Base-by-base conservation (phyloP, 495 filamentous ascomycete genomes). In the Aspergillus asperescens region DNA sequence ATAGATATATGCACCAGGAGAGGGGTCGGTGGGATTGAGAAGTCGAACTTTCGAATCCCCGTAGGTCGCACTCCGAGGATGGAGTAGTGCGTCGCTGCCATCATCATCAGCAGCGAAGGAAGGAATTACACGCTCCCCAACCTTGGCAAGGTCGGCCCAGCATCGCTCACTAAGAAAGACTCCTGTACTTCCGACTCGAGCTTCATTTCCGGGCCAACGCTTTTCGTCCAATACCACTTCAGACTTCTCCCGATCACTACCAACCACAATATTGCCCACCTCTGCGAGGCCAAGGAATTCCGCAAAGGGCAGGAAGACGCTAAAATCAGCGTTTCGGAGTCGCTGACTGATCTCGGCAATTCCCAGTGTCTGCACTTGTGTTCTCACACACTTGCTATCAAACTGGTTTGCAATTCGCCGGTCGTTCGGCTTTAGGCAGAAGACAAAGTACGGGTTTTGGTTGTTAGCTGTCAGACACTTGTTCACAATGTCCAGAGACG, bases 391-490 rank as follows among this genome's bases (percentile, higher is more conserved):
- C 69, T 98, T 97, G 75, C 90, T 96, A 66, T 98, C 93, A 57
- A 97, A 97, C 65, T 97, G 93, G 56, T 98, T 97, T 44, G 93
- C 92, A 56, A 98, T 98, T 22, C 92, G 85, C 16, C 93, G 82
- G 69, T 97, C 93, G 62, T 98, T 98, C 7, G 93, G 93, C 68
- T 98, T 97, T 44, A 98, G 74, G 59, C 93, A 97, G 71, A 98
- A 95, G 23, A 98, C 81, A 60, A 96, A 96, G 63, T 97, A 98
- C 12, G 88, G 81, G 62, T 96, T 98, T 8, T 88, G 82, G 60
- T 88, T 88, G 7, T 83, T 75, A 7, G 88, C 83, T 27, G 82
- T 87, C 38, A 98, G 72, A 31, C 87, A 89, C 59, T 88, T 84
- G 31, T 82, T 93, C 50, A 97, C 87, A 50, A 90, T 91, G 51